phyloP scores from a whole-genome alignment of 1,284 basidiomycete genomes.

The Cryptococcus sp. region DNA sequence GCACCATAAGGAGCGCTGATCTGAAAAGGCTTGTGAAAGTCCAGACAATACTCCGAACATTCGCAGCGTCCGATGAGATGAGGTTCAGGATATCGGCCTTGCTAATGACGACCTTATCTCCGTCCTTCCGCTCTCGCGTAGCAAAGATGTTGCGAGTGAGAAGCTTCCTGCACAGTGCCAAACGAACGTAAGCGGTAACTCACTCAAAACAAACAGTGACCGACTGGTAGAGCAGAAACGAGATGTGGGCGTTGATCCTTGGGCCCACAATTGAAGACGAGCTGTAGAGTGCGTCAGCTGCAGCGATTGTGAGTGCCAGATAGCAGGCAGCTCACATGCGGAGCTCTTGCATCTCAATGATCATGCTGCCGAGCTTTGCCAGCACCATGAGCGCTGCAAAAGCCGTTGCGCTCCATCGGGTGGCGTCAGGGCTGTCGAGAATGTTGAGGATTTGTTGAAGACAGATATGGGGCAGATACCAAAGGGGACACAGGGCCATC shows the following conservation, averaged over 20 bases:
- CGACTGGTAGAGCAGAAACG: constrained; percentile 29
- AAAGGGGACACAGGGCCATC: constrained; percentile 19
- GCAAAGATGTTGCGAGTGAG: constrained; percentile 30
- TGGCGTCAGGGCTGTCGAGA: constrained; percentile 18
- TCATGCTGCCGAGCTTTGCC: constrained; percentile 6
- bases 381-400: constrained; percentile 25
- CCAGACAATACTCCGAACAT: constrained; percentile 17
- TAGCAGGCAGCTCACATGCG: constrained; percentile 14
- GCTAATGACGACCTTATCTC: constrained; percentile 16
- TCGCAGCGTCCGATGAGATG: constrained; percentile 25
- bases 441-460: constrained; percentile 28
- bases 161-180: constrained; percentile 21
- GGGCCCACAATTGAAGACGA: constrained; percentile 16
- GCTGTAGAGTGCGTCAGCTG: constrained; percentile 4
- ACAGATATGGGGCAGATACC: constrained; percentile 33
- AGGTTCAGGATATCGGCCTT: constrained; percentile 38
- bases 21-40: constrained; percentile 52
- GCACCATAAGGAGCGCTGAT: constrained; percentile 72
- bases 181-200: neutral
- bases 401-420: constrained; percentile 14
- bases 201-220: neutral
- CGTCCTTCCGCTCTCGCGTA: constrained; percentile 12
- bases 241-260: constrained; percentile 18
- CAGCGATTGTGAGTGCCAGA: neutral
- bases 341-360: constrained; percentile 16